These are phyloP conservation scores for Coemansia sp. DNA, from an alignment of 192 early-diverging fungal genomes.

Conservation along the genomic window DNA sequence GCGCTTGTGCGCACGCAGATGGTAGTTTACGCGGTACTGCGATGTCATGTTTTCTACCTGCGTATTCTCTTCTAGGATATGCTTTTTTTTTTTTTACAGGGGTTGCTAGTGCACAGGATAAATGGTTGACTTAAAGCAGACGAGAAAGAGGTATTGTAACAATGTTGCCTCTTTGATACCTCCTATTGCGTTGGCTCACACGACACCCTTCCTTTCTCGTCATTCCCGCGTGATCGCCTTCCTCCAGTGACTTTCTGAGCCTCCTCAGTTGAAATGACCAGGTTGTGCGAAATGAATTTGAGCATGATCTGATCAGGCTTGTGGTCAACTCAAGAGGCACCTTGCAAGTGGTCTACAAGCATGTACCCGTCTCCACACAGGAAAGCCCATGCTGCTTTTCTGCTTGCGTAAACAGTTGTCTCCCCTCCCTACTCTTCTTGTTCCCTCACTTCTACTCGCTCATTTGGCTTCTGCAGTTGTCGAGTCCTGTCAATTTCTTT, in stretches of 20 bases:
- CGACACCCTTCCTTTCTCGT: neutral
- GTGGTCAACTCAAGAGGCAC: neutral
- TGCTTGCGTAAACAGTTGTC: neutral
- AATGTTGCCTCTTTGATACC: neutral
- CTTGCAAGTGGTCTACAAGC: neutral
- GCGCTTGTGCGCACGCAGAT: constrained; percentile 77
- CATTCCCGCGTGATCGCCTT: neutral
- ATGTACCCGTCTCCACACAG: neutral
- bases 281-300: neutral
- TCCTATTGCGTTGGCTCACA: no score
- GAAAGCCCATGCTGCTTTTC: neutral
- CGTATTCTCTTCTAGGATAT: neutral
- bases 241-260: neutral
- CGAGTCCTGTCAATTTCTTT: constrained; percentile 1
- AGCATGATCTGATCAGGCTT: neutral
- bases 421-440: neutral
- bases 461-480: neutral
- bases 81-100: neutral
- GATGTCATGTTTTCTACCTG: constrained; percentile 44
- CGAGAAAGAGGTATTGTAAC: neutral
- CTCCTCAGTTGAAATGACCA: neutral
- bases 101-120: neutral
- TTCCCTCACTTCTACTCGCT: neutral
- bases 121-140: neutral
- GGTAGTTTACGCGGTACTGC: constrained; percentile 55